Percentiles rank a stretch among this genome's conserved stretches.
These are phyloP conservation scores for Hermanozyma aechmeae DNA, from an alignment of 805 yeast species.

Conservation along the genomic window DNA sequence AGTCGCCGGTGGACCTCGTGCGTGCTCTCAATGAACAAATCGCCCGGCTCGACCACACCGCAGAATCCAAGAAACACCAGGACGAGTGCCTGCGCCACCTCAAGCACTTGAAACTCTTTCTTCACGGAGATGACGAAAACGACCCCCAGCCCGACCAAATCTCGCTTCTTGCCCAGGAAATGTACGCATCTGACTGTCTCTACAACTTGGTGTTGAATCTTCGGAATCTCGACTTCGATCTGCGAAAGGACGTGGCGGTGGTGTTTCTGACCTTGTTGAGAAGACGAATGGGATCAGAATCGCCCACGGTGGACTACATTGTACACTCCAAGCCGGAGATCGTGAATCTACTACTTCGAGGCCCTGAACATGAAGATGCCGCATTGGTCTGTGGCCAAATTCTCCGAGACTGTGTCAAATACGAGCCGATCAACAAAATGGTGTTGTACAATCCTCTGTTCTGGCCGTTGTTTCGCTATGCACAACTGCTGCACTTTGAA, in stretches of 20 bases:
- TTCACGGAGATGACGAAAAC: conserved; percentile 61
- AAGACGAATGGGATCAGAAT: conserved; percentile 64
- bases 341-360: conserved; percentile 50
- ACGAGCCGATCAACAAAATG: conserved; percentile 57
- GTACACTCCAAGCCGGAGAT: conserved; percentile 53
- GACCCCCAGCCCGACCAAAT: conserved; percentile 66
- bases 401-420: conserved; percentile 75
- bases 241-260: conserved; percentile 71
- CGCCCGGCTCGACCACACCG: conserved; percentile 42
- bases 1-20: conserved; percentile 79
- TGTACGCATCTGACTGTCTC: conserved; percentile 63
- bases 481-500: conserved; percentile 72
- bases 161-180: conserved; percentile 69
- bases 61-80: conserved; percentile 41
- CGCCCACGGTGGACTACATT: conserved; percentile 84
- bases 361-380: conserved; percentile 66
- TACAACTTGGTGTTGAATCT: conserved; percentile 51
- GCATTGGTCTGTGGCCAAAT: conserved; percentile 72
- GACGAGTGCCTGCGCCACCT: conserved; percentile 68
- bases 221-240: conserved; percentile 73
- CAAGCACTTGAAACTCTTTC: conserved; percentile 51
- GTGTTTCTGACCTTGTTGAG: conserved; percentile 70
- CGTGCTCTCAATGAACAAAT: conserved; percentile 69
- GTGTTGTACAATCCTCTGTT: conserved; percentile 52
- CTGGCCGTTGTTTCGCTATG: conserved; percentile 80